Conservation (phyloP, 306 rosid genomes). For the Rosa multiflora region DNA sequence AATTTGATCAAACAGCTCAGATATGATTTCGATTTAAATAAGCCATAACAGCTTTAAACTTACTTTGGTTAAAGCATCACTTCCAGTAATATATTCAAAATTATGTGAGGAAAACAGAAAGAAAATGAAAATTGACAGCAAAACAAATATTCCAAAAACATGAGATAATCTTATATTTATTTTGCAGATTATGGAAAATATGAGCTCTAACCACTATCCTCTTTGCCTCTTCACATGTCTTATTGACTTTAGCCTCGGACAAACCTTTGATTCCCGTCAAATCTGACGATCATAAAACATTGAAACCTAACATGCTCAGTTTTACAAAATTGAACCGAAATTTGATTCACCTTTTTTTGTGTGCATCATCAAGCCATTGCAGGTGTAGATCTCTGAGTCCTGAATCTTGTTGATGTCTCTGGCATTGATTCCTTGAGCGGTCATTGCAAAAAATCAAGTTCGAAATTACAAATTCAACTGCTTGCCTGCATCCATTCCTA, state of each 20-base stretch:
- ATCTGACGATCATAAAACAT: conserved; percentile 35
- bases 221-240: conserved; percentile 94
- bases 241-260: conserved; percentile 91
- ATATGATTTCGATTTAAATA: neutral
- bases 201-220: conserved; percentile 60
- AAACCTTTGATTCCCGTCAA: conserved; percentile 89
- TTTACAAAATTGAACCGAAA: conserved; percentile 11
- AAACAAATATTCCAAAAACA: neutral
- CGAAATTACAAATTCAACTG: too few species aligned
- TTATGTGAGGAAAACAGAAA: conserved; percentile 39
- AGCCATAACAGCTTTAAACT: conserved; percentile 18
- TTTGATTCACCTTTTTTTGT: conserved; percentile 64
- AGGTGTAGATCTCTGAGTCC: conserved; percentile 89
- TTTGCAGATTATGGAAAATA: conserved; percentile 14
- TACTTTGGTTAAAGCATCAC: conserved; percentile 68
- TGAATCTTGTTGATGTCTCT: conserved; percentile 96
- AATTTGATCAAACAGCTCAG: too few species aligned
- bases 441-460: conserved; percentile 44
- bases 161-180: neutral
- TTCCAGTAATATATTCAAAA: conserved; percentile 78
- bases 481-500: too few species aligned
- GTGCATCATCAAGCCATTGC: conserved; percentile 96
- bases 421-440: conserved; percentile 65
- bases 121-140: neutral
- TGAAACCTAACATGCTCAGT: neutral